A percentile compares a stretch with the other conserved stretches of the same genome.
phyloP scores from a whole-genome alignment of 2,329 filamentous ascomycete genomes.

The Verruconis gallopava region DNA sequence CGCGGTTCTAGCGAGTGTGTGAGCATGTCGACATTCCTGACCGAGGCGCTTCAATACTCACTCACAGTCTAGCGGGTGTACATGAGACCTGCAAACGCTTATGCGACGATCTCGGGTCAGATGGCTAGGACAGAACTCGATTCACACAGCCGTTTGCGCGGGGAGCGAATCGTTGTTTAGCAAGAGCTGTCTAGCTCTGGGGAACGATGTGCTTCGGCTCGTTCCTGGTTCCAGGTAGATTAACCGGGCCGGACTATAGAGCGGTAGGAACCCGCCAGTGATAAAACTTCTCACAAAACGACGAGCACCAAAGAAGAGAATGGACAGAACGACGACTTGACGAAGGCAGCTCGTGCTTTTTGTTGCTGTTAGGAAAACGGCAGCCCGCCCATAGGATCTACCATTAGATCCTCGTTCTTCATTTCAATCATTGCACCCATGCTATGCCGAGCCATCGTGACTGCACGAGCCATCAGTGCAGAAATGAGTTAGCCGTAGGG shows the following conservation, averaged over 20 bases:
- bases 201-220: not conserved
- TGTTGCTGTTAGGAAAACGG: not conserved
- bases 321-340: not conserved
- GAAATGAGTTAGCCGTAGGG: not conserved
- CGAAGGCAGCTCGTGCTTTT: not conserved
- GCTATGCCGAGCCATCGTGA: not conserved
- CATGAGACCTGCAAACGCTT: constrained; percentile 1
- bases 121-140: not conserved
- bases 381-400: not conserved
- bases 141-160: not conserved
- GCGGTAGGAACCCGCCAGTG: too few relatives aligned
- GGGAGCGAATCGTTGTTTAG: not conserved
- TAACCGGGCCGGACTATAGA: not conserved
- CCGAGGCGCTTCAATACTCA: not conserved
- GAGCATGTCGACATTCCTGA: not conserved
- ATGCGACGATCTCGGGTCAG: not conserved
- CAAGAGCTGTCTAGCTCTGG: not conserved
- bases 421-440: not conserved
- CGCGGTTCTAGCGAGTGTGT: not conserved
- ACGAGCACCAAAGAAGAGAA: not conserved
- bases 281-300: too few relatives aligned
- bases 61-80: not conserved
- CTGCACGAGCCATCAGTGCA: not conserved
- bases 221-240: not conserved
- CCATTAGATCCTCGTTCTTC: not conserved